Evolutionary conservation across 345 rosid species (phyloP), one percentile per base, ranked within the genome.

Genomic region (Alliaria petiolata): DNA sequence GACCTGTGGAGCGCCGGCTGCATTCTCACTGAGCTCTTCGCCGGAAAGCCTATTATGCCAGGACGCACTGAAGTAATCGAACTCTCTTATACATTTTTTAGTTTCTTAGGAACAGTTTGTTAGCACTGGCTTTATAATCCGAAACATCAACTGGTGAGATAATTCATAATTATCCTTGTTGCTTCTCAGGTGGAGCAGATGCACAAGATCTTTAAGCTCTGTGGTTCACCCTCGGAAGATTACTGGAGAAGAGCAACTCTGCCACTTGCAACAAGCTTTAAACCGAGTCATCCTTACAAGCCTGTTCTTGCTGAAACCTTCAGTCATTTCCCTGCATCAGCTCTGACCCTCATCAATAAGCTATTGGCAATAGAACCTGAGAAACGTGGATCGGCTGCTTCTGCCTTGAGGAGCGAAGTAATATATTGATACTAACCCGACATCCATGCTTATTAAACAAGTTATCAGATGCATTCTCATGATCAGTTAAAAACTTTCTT

Each of bases 1-100:
- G 98, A 93, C 78, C 81, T 93, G 3, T 93, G 93, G 97, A 93
- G 95, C 47, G 95, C 89, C 0, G 98, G 98, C 4, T 93, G 98
- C 69, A 72, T 92, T 9, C 76, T 90, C 30, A 89, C 87, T 20
- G 98, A 92, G 76, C 91, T 90, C 85, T 85, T 90, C 51, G 49
- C 80, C 7, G 90, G 95, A 64, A 83, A 88, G 70, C 93, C 98
- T 14, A 76, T 93, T 26, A 83, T 90, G 97, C 95, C 93, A 0
- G 98, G 98, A 11, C 87, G 96, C 52, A 90, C 95, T 5, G 93
- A 93, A 85, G 95, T 92, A 83, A 79, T 6, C 0, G 0, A 51
- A 22, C 69, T 31, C 43, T 36, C 44, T 43, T 6, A 49, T 33
- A 22, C 25, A n/a, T 3, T 31, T 55, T 33, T 31, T 54, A 55